Evolutionary conservation across 2,329 filamentous ascomycete genomes (phyloP).

Genomic region (Calonectria pteridis): DNA sequence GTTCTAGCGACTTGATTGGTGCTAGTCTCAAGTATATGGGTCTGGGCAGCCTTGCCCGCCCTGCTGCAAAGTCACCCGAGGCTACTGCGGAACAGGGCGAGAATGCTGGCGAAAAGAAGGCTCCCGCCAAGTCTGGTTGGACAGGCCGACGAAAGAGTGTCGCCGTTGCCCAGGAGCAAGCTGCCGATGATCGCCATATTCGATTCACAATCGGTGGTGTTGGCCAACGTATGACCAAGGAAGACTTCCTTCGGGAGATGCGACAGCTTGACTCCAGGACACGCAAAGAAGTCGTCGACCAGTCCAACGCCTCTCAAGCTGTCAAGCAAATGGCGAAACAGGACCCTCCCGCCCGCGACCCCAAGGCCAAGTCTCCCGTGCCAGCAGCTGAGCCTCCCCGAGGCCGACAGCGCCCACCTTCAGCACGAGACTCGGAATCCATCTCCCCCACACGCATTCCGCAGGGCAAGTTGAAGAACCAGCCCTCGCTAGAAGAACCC

Average conservation of each 20-base stretch:
- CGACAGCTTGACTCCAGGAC: conserved; percentile 78
- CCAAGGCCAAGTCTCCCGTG: conserved; percentile 32
- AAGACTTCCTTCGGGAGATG: conserved; percentile 82
- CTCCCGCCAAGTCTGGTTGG: conserved; percentile 64
- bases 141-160: conserved; percentile 55
- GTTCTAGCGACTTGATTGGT: conserved; percentile 54
- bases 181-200: conserved; percentile 77
- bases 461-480: conserved; percentile 23
- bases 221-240: conserved; percentile 82
- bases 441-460: conserved; percentile 30
- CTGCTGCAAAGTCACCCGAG: conserved; percentile 51
- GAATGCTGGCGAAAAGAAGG: conserved; percentile 49
- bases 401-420: conserved; percentile 16
- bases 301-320: conserved; percentile 60
- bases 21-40: conserved; percentile 67
- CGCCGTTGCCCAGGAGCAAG: conserved; percentile 57
- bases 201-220: conserved; percentile 81
- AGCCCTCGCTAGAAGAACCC: conserved; percentile 48
- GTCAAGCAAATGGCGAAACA: conserved; percentile 65
- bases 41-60: conserved; percentile 60
- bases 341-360: conserved; percentile 43
- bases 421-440: conserved; percentile 31
- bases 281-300: conserved; percentile 65
- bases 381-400: conserved; percentile 32
- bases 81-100: conserved; percentile 48